A percentile compares a stretch with the other conserved stretches of the same genome.
phyloP scores from a whole-genome alignment of 129 eudicot species.

The Calendula officinalis region DNA sequence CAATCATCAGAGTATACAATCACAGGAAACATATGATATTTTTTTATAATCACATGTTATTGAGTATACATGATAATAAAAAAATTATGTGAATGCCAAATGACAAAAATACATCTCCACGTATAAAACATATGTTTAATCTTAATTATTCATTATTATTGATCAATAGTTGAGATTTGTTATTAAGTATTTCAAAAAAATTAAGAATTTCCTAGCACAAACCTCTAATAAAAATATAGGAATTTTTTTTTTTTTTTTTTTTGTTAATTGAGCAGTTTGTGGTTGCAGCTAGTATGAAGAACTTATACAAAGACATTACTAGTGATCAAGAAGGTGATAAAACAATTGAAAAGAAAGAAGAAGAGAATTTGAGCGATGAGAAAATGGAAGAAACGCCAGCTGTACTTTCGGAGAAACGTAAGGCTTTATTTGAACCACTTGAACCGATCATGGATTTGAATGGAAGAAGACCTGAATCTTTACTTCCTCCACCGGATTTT shows the following conservation, averaged over 20 bases:
- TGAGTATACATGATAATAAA: too few relatives aligned
- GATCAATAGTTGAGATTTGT: too few relatives aligned
- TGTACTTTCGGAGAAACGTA: slow-evolving; percentile 72
- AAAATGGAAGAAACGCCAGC: slow-evolving; percentile 52
- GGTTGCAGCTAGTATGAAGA: slow-evolving; percentile 48
- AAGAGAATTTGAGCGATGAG: slow-evolving; percentile 38
- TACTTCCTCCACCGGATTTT: slow-evolving; percentile 97
- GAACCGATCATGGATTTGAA: slow-evolving; percentile 61
- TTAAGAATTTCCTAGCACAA: too few relatives aligned
- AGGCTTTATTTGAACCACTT: slow-evolving; percentile 89
- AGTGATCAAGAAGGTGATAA: slow-evolving; percentile 32
- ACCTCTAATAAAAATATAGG: neutral
- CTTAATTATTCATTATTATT: too few relatives aligned
- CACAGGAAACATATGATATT: too few relatives aligned
- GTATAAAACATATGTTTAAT: too few relatives aligned
- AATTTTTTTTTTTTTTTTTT: neutral
- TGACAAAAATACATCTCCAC: too few relatives aligned
- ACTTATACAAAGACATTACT: slow-evolving; percentile 36
- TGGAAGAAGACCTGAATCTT: slow-evolving; percentile 69
- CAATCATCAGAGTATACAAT: too few relatives aligned
- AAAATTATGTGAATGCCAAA: too few relatives aligned
- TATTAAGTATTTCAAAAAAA: too few relatives aligned
- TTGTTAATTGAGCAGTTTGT: slow-evolving; percentile 35
- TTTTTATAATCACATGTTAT: too few relatives aligned
- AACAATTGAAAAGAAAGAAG: slow-evolving; percentile 49